A percentile compares a stretch with the other conserved stretches of the same genome.
phyloP scores from a whole-genome alignment of 495 filamentous ascomycete species.

The Penicillium goetzii region DNA sequence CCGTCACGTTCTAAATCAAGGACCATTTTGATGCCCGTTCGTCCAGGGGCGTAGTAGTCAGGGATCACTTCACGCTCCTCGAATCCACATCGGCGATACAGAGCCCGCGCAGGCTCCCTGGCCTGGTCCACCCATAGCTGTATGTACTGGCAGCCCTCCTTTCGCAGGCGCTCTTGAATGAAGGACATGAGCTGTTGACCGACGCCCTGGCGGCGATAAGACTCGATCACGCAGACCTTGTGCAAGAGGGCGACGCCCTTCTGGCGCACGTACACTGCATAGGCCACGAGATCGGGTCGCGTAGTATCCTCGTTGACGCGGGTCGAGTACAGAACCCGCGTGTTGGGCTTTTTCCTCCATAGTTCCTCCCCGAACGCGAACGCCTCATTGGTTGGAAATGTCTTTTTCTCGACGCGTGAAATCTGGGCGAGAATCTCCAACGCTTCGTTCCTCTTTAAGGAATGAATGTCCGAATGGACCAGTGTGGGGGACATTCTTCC shows the following conservation, averaged over 20 bases:
- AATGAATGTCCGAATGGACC: slow-evolving; percentile 49
- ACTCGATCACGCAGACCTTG: slow-evolving; percentile 60
- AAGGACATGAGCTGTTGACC: slow-evolving; percentile 54
- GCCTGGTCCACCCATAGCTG: slow-evolving; percentile 65
- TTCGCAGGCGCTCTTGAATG: slow-evolving; percentile 51
- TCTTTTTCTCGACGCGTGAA: slow-evolving; percentile 58
- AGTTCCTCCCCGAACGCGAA: slow-evolving; percentile 58
- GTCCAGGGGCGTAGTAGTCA: slow-evolving; percentile 61
- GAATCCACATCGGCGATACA: slow-evolving; percentile 58
- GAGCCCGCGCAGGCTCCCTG: slow-evolving; percentile 50
- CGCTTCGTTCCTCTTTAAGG: slow-evolving; percentile 43
- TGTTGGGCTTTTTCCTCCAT: slow-evolving; percentile 58
- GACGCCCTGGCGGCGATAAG: slow-evolving; percentile 56
- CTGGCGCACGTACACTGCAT: slow-evolving; percentile 58
- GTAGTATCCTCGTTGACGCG: slow-evolving; percentile 21
- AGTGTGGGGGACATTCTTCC: slow-evolving; percentile 39
- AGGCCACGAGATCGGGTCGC: slow-evolving; percentile 45
- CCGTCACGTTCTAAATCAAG: slow-evolving; percentile 44
- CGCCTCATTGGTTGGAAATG: slow-evolving; percentile 61
- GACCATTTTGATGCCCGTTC: slow-evolving; percentile 60
- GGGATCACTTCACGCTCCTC: slow-evolving; percentile 53
- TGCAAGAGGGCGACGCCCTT: slow-evolving; percentile 58
- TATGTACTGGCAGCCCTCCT: slow-evolving; percentile 57
- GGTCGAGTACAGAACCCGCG: slow-evolving; percentile 53
- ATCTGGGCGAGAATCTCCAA: slow-evolving; percentile 47